Evolutionary conservation across 1,139 yeast genomes (phyloP), one percentile per base, ranked within the genome.

Genomic region (Yamadazyma trypodendri): DNA sequence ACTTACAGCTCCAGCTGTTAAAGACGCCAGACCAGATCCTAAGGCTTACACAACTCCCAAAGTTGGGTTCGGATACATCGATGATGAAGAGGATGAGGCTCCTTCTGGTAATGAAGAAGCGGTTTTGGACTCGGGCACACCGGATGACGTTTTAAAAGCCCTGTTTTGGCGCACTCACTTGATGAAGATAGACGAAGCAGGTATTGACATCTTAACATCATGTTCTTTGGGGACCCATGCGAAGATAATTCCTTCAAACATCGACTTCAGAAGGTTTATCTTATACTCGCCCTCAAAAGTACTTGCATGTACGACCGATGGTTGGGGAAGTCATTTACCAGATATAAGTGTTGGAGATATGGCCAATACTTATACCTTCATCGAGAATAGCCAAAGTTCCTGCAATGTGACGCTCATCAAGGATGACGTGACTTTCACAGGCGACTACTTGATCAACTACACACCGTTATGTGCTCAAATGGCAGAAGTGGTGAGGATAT

Each of bases 31-130:
- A n/a, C n/a, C n/a, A n/a, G n/a, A n/a, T n/a, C n/a, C 31, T 6
- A 16, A 27, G 16, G 6, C 38, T 6, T 70, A 69, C 41, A 45
- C 41, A 1, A 57, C 52, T 29, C 71, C 72, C 1, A 45, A 40
- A 15, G 50, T 47, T 25, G 76, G 76, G 0, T 69, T 68, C 48
- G 76, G 76, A 0, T 70, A 55, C 43, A 42, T 67, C 14, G 68
- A 63, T 28, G 50, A 54, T 2, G 36, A 52, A 2, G 63, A 54
- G 7, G 46, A 47, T 6, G 54, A 48, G 9, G 50, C 36, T 8
- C 44, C 27, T 10, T 18, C 12, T 11, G 31, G 20, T 15, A 25
- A 4, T 18, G 18, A 28, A 23, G 27, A 39, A 6, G 44, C 36
- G n/a, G n/a, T n/a, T 13, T 33, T 38, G 2, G 37, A 32, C 27